These are phyloP conservation scores for Leishmania major DNA, from an alignment of 208 protist species.

Conservation along the genomic window DNA sequence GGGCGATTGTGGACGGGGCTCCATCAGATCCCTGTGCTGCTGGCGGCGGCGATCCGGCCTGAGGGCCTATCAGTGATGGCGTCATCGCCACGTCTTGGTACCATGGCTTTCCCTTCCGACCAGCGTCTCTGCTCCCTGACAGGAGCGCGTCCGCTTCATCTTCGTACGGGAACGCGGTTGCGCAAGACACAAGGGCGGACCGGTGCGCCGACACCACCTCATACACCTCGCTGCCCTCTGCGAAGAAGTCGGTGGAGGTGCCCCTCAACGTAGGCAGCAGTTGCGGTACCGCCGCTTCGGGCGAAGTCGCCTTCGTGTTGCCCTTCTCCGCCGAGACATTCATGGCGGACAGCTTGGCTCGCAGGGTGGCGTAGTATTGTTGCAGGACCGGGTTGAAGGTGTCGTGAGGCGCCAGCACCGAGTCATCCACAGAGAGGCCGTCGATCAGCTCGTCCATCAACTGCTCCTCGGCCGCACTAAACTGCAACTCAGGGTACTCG, in stretches of 20 bases:
- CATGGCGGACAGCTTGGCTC: conserved; percentile 30
- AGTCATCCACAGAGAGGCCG: conserved; percentile 60
- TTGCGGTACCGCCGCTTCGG: conserved; percentile 6
- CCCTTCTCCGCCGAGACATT: neutral
- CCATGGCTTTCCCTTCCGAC: conserved; percentile 1
- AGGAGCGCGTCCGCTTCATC: conserved; percentile 11
- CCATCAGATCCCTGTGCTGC: neutral
- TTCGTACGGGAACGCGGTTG: conserved; percentile 49
- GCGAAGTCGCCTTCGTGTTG: neutral
- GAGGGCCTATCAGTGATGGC: neutral
- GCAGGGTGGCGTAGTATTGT: conserved; percentile 84
- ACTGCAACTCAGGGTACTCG: conserved; percentile 40
- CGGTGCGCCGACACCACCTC: conserved; percentile 16
- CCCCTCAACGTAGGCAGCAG: conserved; percentile 35
- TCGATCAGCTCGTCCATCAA: conserved; percentile 73
- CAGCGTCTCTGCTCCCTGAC: neutral
- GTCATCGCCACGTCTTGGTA: conserved; percentile 1
- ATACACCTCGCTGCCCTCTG: conserved; percentile 36
- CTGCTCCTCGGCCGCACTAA: conserved; percentile 49
- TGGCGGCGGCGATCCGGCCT: neutral
- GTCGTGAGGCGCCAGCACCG: conserved; percentile 63
- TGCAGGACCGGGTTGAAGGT: conserved; percentile 90
- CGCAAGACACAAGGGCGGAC: conserved; percentile 36
- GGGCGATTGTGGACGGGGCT: conserved; percentile 6
- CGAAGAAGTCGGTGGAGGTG: conserved; percentile 48